These are phyloP conservation scores for Clitoria ternatea DNA, from an alignment of 306 rosid genomes.

Conservation along the genomic window DNA sequence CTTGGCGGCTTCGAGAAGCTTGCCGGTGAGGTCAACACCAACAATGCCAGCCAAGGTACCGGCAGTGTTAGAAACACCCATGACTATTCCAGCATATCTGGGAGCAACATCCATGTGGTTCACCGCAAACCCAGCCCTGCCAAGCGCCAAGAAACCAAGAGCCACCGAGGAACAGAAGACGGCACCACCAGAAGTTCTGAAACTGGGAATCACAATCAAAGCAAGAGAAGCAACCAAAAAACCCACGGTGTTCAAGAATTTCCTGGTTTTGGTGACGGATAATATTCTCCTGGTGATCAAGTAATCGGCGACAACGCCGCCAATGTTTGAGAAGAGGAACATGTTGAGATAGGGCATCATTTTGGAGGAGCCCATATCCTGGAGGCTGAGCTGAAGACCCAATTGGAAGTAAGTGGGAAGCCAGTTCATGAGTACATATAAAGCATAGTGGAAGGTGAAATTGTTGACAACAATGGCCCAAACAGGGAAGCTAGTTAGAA, in stretches of 20 bases:
- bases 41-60: constrained; percentile 94
- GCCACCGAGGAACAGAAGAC: constrained; percentile 92
- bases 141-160: constrained; percentile 95
- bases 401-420: constrained; percentile 91
- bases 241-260: constrained; percentile 77
- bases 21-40: constrained; percentile 88
- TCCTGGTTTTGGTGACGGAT: constrained; percentile 77
- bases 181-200: constrained; percentile 87
- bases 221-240: constrained; percentile 85
- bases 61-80: constrained; percentile 97
- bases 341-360: constrained; percentile 96
- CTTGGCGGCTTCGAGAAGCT: constrained; percentile 83
- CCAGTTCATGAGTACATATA: constrained; percentile 97
- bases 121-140: constrained; percentile 97
- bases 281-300: constrained; percentile 67
- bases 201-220: constrained; percentile 63
- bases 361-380: constrained; percentile 98
- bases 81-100: constrained; percentile 90
- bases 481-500: constrained; percentile 73
- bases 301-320: constrained; percentile 84
- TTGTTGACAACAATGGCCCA: constrained; percentile 98
- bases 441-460: constrained; percentile 94
- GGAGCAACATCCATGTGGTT: constrained; percentile 99
- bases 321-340: constrained; percentile 92
- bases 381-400: constrained; percentile 93